phyloP scores from a whole-genome alignment of 2,329 filamentous ascomycete genomes.

The Exophiala calicioides region DNA sequence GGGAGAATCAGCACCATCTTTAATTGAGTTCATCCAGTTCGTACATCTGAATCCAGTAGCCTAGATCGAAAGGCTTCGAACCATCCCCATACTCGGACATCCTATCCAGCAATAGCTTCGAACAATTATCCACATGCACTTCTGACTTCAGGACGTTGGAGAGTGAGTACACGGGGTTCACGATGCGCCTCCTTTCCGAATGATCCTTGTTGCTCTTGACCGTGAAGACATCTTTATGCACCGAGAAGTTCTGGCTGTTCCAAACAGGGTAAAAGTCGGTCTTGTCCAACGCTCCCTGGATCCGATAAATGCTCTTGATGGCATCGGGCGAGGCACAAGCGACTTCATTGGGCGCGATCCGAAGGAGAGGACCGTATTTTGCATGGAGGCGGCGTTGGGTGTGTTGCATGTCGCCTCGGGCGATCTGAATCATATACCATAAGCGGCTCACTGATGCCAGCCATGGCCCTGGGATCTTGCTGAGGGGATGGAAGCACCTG shows the following conservation, averaged over 20 bases:
- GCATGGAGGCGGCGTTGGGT: conserved; percentile 29
- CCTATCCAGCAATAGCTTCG: conserved; percentile 27
- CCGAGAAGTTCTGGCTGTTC: conserved; percentile 27
- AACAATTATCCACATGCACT: conserved; percentile 34
- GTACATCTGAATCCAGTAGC: conserved; percentile 34
- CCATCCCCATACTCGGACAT: conserved; percentile 25
- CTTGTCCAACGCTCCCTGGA: conserved; percentile 26
- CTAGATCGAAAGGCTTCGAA: conserved; percentile 29
- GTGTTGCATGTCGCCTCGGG: conserved; percentile 30
- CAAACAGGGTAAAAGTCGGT: conserved; percentile 35
- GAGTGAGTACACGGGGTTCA: conserved; percentile 34
- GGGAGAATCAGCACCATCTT: conserved; percentile 3
- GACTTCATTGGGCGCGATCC: conserved; percentile 42
- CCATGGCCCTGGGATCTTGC: conserved; percentile 36
- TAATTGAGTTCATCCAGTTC: not conserved
- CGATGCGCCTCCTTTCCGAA: conserved; percentile 32
- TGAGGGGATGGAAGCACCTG: conserved; percentile 32
- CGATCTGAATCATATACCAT: conserved; percentile 32
- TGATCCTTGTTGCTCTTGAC: conserved; percentile 31
- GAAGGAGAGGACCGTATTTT: conserved; percentile 35
- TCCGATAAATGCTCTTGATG: conserved; percentile 33
- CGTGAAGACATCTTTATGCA: conserved; percentile 33
- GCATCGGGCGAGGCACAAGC: conserved; percentile 31
- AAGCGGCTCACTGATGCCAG: conserved; percentile 32
- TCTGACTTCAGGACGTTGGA: conserved; percentile 38